Conservation (phyloP, 305 asterid species). For the Fraxinus xanthoxyloides region DNA sequence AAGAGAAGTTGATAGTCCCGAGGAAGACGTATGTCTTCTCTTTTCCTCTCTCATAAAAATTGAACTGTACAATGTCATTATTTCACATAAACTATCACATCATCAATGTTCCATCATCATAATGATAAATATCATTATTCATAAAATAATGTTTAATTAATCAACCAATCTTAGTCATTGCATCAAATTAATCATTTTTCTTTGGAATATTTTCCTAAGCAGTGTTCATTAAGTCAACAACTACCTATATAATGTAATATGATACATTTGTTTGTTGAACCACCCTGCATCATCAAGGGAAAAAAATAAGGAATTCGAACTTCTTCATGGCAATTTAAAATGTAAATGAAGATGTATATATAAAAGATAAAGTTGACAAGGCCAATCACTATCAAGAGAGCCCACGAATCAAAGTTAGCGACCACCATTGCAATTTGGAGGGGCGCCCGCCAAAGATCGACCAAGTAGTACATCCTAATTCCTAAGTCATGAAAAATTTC, state of each 20-base stretch:
- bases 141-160: not conserved
- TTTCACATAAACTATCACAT: not conserved
- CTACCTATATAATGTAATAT: not conserved
- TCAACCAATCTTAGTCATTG: not conserved
- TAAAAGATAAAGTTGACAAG: not conserved
- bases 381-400: not conserved
- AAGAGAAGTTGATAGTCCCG: not conserved
- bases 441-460: not conserved
- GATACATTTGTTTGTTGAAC: conserved; percentile 35
- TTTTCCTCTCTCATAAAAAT: not conserved
- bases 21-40: not conserved
- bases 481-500: not conserved
- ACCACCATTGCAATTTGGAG: not conserved
- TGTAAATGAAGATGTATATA: not conserved
- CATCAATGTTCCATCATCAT: too few species aligned
- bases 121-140: not conserved
- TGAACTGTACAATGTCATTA: too few species aligned
- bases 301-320: not conserved
- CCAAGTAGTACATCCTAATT: not conserved
- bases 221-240: not conserved
- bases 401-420: not conserved
- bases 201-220: not conserved
- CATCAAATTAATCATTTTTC: not conserved
- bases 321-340: not conserved
- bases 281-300: conserved; percentile 34